Conservation (phyloP, 192 early-diverging fungal species). For the Glomus cerebriforme region DNA sequence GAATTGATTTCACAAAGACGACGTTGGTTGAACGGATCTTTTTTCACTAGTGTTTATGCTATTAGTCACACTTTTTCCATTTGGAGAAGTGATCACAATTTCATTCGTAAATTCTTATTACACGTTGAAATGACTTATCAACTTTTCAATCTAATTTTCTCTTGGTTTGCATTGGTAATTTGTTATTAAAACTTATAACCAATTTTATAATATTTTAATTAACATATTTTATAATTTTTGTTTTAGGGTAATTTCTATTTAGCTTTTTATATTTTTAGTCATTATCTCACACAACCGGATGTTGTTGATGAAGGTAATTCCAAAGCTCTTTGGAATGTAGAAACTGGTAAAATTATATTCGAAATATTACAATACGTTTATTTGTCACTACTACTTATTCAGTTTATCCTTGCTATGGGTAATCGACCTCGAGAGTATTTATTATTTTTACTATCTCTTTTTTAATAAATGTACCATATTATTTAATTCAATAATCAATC, state of each 20-base stretch:
- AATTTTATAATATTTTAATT: background rate
- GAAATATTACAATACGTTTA: slow-evolving; percentile 58
- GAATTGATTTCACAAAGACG: slow-evolving; percentile 95
- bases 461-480: slow-evolving; percentile 49
- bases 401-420: slow-evolving; percentile 89
- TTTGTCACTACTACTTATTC: slow-evolving; percentile 73
- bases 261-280: slow-evolving; percentile 81
- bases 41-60: slow-evolving; percentile 89
- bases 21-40: slow-evolving; percentile 93
- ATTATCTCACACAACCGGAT: slow-evolving; percentile 44
- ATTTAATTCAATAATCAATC: slow-evolving; percentile 32
- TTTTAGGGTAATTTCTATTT: slow-evolving; percentile 83
- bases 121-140: slow-evolving; percentile 82
- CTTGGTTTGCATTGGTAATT: slow-evolving; percentile 84
- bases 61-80: slow-evolving; percentile 75
- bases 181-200: slow-evolving; percentile 38
- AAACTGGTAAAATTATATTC: slow-evolving; percentile 44
- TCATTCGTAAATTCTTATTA: slow-evolving; percentile 72
- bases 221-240: slow-evolving; percentile 29
- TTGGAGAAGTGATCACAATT: slow-evolving; percentile 72
- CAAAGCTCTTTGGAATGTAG: slow-evolving; percentile 48
- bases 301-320: no score
- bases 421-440: slow-evolving; percentile 88
- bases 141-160: slow-evolving; percentile 76
- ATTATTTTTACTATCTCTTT: background rate